These are phyloP conservation scores for Aspergillus sp. DNA, from an alignment of 2,329 filamentous ascomycete species.

Conservation along the genomic window DNA sequence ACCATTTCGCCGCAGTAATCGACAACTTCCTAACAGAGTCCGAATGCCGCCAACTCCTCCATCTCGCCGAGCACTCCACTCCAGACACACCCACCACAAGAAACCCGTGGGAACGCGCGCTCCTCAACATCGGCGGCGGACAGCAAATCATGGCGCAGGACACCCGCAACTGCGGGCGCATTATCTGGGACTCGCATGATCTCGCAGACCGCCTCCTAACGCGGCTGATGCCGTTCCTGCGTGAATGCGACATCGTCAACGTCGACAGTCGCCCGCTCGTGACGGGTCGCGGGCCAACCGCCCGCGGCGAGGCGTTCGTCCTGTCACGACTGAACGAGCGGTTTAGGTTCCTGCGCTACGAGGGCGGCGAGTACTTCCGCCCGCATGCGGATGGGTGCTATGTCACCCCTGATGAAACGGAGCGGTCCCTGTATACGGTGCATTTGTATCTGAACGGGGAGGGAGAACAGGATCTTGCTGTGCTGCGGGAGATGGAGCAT, in stretches of 20 bases:
- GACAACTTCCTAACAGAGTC: constrained; percentile 8
- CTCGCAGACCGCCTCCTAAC: constrained; percentile 64
- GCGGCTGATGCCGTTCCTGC: constrained; percentile 50
- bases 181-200: constrained; percentile 68
- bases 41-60: constrained; percentile 43
- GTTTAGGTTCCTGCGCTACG: constrained; percentile 72
- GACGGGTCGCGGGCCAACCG: constrained; percentile 38
- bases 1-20: constrained; percentile 11
- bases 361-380: constrained; percentile 68
- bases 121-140: constrained; percentile 64
- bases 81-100: neutral
- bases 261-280: constrained; percentile 36
- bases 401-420: constrained; percentile 52
- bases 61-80: constrained; percentile 47
- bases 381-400: constrained; percentile 68
- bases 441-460: constrained; percentile 55
- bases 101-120: constrained; percentile 62
- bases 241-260: constrained; percentile 46
- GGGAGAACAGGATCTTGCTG: constrained; percentile 28
- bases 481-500: constrained; percentile 20
- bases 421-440: constrained; percentile 53
- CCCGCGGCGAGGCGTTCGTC: constrained; percentile 35
- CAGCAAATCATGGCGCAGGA: constrained; percentile 55
- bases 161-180: constrained; percentile 67
- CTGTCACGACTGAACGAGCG: constrained; percentile 62